Base-by-base conservation (phyloP, 2,329 filamentous ascomycete species). In the Juglanconis oblonga region DNA sequence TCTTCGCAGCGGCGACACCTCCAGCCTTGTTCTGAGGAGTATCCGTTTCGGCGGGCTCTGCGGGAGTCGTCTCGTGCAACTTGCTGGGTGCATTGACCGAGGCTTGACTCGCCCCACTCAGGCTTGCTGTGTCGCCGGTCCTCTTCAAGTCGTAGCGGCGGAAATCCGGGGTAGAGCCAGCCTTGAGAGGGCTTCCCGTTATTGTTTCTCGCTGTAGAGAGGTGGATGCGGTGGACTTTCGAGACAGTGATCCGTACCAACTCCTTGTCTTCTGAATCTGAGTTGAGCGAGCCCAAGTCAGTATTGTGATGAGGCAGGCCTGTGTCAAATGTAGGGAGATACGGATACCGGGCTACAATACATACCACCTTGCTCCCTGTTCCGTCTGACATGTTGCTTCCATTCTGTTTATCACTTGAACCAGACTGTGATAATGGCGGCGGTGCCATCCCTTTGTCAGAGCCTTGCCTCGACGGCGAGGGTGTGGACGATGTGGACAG, bases 171-270 rank as follows among this genome's bases (percentile, higher is more conserved):
- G 74, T 66, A 8, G 74, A 74, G n/a, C 68, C 73, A 1, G 81
- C 73, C 59, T 77, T 79, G 52, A 80, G 71, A 3, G 81, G 84
- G 52, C 80, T 83, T 35, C 84, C 85, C 50, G 84, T 72, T 33
- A 88, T 87, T 11, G 81, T 84, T 69, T 88, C 85, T 64, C 78
- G 79, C 3, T 84, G 83, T 49, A 88, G 74, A 55, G 85, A 82
- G 5, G 81, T 87, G 8, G 84, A 87, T 33, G 85, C 78, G 14
- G 77, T 73, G 6, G 85, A 82, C 67, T 87, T 87, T 62, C 81
- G 76, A 17, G 83, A 81, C 83, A 83, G 87, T 17, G 85, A 83
- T 56, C 83, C 83, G 70, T 87, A 87, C 85, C 85, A 88, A 69
- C 84, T 87, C 52, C 76, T 76, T 8, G 79, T 72, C 68, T 84